phyloP scores from a whole-genome alignment of 805 yeast species.

The Pichia cephalocereana region DNA sequence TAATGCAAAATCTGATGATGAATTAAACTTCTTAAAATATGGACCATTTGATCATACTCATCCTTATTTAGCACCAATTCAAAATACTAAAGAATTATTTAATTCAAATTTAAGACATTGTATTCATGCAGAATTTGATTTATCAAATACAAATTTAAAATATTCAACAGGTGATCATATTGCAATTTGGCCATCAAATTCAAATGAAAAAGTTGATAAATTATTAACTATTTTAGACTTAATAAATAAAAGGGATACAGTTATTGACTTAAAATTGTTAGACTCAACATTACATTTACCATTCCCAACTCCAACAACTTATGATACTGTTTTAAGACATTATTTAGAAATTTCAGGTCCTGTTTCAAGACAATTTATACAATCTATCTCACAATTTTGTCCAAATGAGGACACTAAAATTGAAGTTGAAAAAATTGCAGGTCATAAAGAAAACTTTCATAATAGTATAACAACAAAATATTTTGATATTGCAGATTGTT shows the following conservation, averaged over 20 bases:
- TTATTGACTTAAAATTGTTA: constrained; percentile 55
- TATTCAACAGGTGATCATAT: constrained; percentile 95
- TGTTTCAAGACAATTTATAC: constrained; percentile 79
- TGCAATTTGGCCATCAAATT: constrained; percentile 90
- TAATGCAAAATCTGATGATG: constrained; percentile 25
- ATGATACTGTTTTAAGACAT: constrained; percentile 76
- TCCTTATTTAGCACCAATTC: constrained; percentile 72
- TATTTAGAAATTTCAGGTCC: constrained; percentile 89
- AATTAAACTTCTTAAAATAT: constrained; percentile 28
- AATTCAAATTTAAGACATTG: constrained; percentile 56
- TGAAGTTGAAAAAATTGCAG: constrained; percentile 44
- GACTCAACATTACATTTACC: constrained; percentile 53
- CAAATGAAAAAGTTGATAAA: constrained; percentile 61
- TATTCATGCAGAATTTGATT: constrained; percentile 83
- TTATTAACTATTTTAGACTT: constrained; percentile 61
- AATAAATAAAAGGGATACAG: constrained; percentile 38
- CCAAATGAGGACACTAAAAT: constrained; percentile 53
- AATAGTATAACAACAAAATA: constrained; percentile 49
- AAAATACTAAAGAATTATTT: constrained; percentile 61
- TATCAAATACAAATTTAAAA: constrained; percentile 62
- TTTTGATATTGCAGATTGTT: constrained; percentile 68
- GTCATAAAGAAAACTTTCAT: constrained; percentile 63
- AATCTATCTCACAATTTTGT: constrained; percentile 69
- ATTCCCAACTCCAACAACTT: constrained; percentile 78
- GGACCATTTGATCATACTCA: constrained; percentile 78